Base-by-base conservation (phyloP, 176 grass and related monocot genomes). In the Aegilops umbellulata region DNA sequence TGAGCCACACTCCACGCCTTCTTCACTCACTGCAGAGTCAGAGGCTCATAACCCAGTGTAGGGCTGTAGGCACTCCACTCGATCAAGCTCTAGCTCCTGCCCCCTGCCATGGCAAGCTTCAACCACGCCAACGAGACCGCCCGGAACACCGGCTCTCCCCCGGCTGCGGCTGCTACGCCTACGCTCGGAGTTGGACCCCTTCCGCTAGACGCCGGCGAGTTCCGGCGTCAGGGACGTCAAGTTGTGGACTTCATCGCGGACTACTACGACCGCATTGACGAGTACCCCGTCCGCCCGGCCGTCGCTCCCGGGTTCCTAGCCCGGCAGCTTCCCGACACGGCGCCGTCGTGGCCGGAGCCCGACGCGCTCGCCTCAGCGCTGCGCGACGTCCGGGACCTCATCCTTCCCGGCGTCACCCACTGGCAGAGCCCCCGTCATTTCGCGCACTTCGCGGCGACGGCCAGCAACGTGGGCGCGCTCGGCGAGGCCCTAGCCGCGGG, bases 161-260 rank as follows among this genome's bases (percentile, higher is more conserved):
- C 16, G 49, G 16, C 49, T 53, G 49, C 57, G 6, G 57, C 57
- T 23, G 8, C 20, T 60, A 60, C 57, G 5, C 3, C 55, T 51
- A 51, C 47, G 47, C 47, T 46, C 12, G 12, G 42, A 46, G 41
- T 44, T 44, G 41, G 41, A 19, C 6, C 64, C 26, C 67, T 12
- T 34, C 87, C 65, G 6, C 71, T 93, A 4, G 57, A 93, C 44
- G 82, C 88, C 65, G 82, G 68, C 1, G 82, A 87, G 49, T 88
- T 93, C 57, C 71, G 81, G 12, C 60, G 61, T 26, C 85, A 90
- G 78, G 82, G 82, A 1, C 85, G 86, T 13, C 58, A 30, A 0
- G 82, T 93, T 0, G 66, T 88, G 4, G 88, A 90, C 74, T 93
- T 93, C 82, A 90, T 93, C 17, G 91, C 91, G 17, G 88, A 90